Conservation (phyloP, 495 filamentous ascomycete species). For the Aspergillus carlsbadensis region DNA sequence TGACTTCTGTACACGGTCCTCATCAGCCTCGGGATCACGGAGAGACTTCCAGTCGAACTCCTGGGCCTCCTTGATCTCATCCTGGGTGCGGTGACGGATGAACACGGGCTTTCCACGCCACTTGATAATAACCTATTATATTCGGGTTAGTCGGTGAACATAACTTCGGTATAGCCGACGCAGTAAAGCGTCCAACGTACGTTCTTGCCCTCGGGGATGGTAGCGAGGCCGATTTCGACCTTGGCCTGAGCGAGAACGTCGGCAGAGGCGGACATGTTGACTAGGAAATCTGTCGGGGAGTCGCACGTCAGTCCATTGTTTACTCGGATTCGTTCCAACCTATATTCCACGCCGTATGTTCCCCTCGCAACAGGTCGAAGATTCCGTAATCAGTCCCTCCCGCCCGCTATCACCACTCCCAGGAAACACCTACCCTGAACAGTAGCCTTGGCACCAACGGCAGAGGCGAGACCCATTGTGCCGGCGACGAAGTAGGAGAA, state of each 20-base stretch:
- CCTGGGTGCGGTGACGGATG: constrained; percentile 94
- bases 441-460: constrained; percentile 92
- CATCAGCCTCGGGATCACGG: constrained; percentile 88
- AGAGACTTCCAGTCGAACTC: constrained; percentile 70
- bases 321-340: background rate
- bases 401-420: constrained; percentile 1
- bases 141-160: constrained; percentile 13
- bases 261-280: constrained; percentile 99
- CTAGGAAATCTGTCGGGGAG: constrained; percentile 79
- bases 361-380: background rate
- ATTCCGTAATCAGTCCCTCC: background rate
- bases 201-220: constrained; percentile 99
- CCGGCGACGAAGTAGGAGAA: constrained; percentile 99
- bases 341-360: background rate
- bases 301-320: constrained; percentile 23
- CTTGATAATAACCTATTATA: constrained; percentile 90
- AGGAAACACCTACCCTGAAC: constrained; percentile 76
- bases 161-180: background rate
- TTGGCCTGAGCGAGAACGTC: constrained; percentile 99
- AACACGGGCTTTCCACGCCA: constrained; percentile 99
- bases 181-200: constrained; percentile 51
- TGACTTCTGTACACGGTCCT: constrained; percentile 92
- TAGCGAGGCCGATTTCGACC: constrained; percentile 89
- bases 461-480: constrained; percentile 83
- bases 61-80: constrained; percentile 85